phyloP scores from a whole-genome alignment of 2,329 filamentous ascomycete species.

The Colletotrichum shisoi region DNA sequence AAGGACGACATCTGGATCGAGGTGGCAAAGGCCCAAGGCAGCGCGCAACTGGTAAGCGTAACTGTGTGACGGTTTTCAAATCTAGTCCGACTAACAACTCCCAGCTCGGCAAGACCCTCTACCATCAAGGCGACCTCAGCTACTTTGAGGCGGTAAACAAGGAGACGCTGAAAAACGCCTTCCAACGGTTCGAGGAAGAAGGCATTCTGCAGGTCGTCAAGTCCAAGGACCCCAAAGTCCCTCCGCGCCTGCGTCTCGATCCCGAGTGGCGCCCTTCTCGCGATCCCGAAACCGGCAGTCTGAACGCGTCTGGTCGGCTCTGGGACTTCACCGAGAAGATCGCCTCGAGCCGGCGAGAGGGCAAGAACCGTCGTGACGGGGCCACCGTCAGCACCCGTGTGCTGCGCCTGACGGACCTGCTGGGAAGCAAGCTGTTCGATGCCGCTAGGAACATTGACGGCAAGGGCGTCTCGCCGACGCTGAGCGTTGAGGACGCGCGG shows the following conservation, averaged over 20 bases:
- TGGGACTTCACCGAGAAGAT: conserved; percentile 95
- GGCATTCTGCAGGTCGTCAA: conserved; percentile 82
- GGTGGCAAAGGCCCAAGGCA: conserved; percentile 77
- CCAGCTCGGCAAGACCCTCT: conserved; percentile 91
- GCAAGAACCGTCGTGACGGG: conserved; percentile 95
- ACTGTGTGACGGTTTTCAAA: no score
- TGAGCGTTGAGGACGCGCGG: conserved; percentile 61
- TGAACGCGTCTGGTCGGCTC: conserved; percentile 76
- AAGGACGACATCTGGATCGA: conserved; percentile 80
- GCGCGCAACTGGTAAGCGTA: conserved; percentile 74
- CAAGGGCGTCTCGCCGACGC: conserved; percentile 52
- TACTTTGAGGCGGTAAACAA: conserved; percentile 99
- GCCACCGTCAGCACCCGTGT: conserved; percentile 87
- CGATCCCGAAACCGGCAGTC: conserved; percentile 65
- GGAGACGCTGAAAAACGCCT: conserved; percentile 94
- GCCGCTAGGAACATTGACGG: conserved; percentile 56
- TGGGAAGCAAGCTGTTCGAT: conserved; percentile 75
- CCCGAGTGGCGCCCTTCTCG: conserved; percentile 77
- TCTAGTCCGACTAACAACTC: conserved; percentile 37
- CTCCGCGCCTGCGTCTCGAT: conserved; percentile 71
- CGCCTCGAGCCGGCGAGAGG: conserved; percentile 81
- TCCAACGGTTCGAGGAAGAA: conserved; percentile 86
- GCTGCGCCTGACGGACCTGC: conserved; percentile 74
- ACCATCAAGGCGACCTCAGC: conserved; percentile 94
- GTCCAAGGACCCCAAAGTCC: conserved; percentile 68